Evolutionary conservation across 2,329 filamentous ascomycete species (phyloP).

Genomic region (Trichoderma sp.): DNA sequence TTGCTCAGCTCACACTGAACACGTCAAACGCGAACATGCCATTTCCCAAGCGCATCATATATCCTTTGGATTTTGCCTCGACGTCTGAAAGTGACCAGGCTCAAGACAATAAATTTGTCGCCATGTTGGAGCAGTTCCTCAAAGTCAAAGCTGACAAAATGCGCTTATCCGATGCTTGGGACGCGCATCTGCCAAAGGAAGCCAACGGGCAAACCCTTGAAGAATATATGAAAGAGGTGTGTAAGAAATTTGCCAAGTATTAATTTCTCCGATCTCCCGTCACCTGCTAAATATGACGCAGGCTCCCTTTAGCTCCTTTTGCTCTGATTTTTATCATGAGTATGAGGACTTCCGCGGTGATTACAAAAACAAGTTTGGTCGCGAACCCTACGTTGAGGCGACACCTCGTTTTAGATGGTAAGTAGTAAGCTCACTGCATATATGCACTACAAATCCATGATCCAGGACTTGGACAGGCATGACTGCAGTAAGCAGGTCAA

Average conservation of each 20-base stretch:
- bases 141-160: constrained; percentile 24
- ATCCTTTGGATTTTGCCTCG: constrained; percentile 27
- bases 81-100: constrained; percentile 18
- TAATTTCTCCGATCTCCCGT: background rate
- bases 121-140: constrained; percentile 26
- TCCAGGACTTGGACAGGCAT: background rate
- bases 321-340: constrained; percentile 35
- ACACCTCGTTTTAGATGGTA: constrained; percentile 33
- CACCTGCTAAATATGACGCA: constrained; percentile 18
- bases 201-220: constrained; percentile 27
- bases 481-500: background rate
- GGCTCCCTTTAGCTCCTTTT: constrained; percentile 33
- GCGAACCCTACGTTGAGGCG: constrained; percentile 31
- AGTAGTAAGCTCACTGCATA: constrained; percentile 29
- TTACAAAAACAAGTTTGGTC: constrained; percentile 28
- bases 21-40: background rate
- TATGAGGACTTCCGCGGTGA: constrained; percentile 31
- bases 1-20: constrained; percentile 24
- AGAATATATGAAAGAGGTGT: constrained; percentile 32
- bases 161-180: constrained; percentile 26
- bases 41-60: constrained; percentile 27
- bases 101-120: constrained; percentile 27
- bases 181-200: constrained; percentile 25
- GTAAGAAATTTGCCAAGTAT: constrained; percentile 17
- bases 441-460: background rate